Percentiles rank a stretch among this genome's conserved stretches.
Evolutionary conservation across 176 grass and related monocot genomes (phyloP).

Genomic region (Elaeis guineensis): DNA sequence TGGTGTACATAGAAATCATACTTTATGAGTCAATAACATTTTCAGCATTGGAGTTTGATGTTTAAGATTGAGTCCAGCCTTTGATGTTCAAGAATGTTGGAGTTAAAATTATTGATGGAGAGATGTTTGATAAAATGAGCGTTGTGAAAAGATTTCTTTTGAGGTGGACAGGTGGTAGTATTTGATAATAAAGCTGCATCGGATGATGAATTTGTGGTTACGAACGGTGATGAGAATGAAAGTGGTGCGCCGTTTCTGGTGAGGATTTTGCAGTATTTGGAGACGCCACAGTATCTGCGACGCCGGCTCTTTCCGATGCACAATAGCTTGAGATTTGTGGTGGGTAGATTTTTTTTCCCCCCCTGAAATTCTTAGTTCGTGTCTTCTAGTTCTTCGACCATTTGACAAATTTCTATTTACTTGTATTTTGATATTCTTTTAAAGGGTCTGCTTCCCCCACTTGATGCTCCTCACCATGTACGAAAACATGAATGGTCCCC

Average conservation of each 20-base stretch:
- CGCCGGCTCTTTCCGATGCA: constrained; percentile 84
- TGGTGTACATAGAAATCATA: too few species aligned
- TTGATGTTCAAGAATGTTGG: too few species aligned
- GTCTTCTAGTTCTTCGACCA: background rate
- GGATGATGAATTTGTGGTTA: constrained; percentile 15
- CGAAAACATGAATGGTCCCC: constrained; percentile 86
- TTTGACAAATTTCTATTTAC: too few species aligned
- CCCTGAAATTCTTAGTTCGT: background rate
- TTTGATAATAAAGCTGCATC: constrained; percentile 50
- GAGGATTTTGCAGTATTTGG: constrained; percentile 65
- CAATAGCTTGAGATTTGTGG: constrained; percentile 91
- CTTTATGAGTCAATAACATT: too few species aligned
- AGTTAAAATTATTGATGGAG: too few species aligned
- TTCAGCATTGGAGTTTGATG: too few species aligned
- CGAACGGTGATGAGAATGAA: constrained; percentile 29
- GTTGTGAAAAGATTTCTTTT: too few species aligned
- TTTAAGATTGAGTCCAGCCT: too few species aligned
- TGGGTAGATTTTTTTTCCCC: constrained; percentile 8
- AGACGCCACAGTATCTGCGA: constrained; percentile 89
- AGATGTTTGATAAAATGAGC: too few species aligned
- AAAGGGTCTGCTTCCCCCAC: constrained; percentile 86
- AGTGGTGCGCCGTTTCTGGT: constrained; percentile 65
- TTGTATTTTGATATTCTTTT: constrained; percentile 7
- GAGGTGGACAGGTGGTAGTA: constrained; percentile 40
- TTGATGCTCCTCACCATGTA: constrained; percentile 90